These are phyloP conservation scores for Saccharomyces kudriavzevii DNA, from an alignment of 805 yeast species.

Conservation along the genomic window DNA sequence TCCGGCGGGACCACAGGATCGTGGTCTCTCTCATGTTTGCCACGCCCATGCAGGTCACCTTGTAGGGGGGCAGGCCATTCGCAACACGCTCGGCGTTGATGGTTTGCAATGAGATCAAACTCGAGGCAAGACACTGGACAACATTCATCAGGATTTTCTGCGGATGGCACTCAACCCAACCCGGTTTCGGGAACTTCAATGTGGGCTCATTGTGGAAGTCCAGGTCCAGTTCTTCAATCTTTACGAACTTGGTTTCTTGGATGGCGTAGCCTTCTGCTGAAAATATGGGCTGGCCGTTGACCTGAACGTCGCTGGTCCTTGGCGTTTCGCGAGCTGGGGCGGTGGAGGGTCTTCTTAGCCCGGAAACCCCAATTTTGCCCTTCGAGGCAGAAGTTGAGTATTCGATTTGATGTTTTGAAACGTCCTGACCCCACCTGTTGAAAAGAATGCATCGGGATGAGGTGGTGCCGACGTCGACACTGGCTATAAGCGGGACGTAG, in stretches of 20 bases:
- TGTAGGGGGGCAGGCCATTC: constrained; percentile 44
- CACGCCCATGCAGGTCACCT: constrained; percentile 70
- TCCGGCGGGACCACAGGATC: constrained; percentile 72
- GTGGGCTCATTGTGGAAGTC: constrained; percentile 46
- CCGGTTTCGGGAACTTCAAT: constrained; percentile 69
- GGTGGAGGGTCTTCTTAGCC: constrained; percentile 38
- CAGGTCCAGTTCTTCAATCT: constrained; percentile 46
- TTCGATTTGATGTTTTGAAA: constrained; percentile 86
- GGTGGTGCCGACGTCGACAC: constrained; percentile 87
- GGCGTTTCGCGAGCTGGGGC: constrained; percentile 2
- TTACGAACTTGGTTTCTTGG: constrained; percentile 48
- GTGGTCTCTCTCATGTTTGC: constrained; percentile 97
- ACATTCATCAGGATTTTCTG: constrained; percentile 66
- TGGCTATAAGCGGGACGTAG: constrained; percentile 42
- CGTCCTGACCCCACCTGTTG: constrained; percentile 60
- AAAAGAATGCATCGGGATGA: constrained; percentile 84
- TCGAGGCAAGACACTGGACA: constrained; percentile 65
- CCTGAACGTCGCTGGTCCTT: not conserved
- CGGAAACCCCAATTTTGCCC: constrained; percentile 38
- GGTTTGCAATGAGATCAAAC: constrained; percentile 48
- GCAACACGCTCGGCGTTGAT: constrained; percentile 43
- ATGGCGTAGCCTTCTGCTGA: constrained; percentile 70
- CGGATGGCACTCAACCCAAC: constrained; percentile 94
- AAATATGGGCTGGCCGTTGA: constrained; percentile 40
- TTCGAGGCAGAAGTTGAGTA: constrained; percentile 66